phyloP scores from a whole-genome alignment of 1,139 yeast genomes.

The Candida sp. region DNA sequence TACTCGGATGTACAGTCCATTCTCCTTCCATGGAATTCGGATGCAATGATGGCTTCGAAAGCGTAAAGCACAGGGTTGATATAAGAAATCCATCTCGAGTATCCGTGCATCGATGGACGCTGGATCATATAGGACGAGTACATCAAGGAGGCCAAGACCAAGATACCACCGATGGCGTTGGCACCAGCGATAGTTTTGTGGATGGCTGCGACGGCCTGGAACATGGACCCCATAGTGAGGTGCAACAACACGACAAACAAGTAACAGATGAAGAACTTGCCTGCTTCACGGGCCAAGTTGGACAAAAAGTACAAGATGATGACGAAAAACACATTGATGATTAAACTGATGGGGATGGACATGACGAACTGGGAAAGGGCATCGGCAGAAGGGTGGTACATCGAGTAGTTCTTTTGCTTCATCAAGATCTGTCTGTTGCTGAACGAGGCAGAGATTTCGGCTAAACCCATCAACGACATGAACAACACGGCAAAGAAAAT shows the following conservation, averaged over 20 bases:
- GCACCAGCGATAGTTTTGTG: constrained; percentile 53
- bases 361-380: constrained; percentile 51
- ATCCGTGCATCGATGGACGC: constrained; percentile 62
- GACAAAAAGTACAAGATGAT: constrained; percentile 56
- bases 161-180: constrained; percentile 54
- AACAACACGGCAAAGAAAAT: constrained; percentile 56
- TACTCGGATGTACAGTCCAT: constrained; percentile 50
- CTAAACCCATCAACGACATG: constrained; percentile 58
- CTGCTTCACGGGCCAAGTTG: constrained; percentile 52
- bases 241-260: constrained; percentile 41
- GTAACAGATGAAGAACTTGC: constrained; percentile 55
- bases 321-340: constrained; percentile 46
- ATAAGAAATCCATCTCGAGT: constrained; percentile 69
- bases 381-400: constrained; percentile 66
- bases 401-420: constrained; percentile 59
- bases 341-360: constrained; percentile 51
- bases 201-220: constrained; percentile 54
- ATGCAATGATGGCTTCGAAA: constrained; percentile 58
- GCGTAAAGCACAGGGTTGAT: constrained; percentile 60
- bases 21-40: constrained; percentile 59
- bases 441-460: constrained; percentile 55
- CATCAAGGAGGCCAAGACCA: constrained; percentile 50
- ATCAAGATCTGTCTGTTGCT: constrained; percentile 54
- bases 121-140: constrained; percentile 63
- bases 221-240: constrained; percentile 42